Percentiles rank a stretch among this genome's conserved stretches.
Evolutionary conservation across 495 filamentous ascomycete genomes (phyloP).

Genomic region (Annulohypoxylon maeteangense): DNA sequence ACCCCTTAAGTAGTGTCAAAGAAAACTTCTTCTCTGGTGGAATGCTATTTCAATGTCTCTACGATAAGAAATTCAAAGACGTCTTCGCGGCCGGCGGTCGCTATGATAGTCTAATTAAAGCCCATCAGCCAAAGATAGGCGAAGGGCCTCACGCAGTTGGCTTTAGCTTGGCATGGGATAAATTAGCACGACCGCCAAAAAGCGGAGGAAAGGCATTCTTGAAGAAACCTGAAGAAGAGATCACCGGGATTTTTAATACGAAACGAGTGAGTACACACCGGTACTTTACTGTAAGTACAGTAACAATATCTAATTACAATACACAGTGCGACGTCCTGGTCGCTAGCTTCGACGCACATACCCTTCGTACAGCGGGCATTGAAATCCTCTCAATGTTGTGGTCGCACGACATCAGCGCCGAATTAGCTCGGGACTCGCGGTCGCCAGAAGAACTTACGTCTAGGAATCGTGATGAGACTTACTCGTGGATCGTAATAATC

Average conservation of each 20-base stretch:
- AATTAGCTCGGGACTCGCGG: conserved; percentile 81
- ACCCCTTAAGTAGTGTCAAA: conserved; percentile 86
- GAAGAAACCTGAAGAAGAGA: conserved; percentile 71
- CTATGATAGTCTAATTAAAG: conserved; percentile 86
- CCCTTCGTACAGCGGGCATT: conserved; percentile 79
- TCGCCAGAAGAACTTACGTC: conserved; percentile 81
- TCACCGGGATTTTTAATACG: conserved; percentile 66
- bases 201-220: conserved; percentile 67
- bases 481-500: conserved; percentile 87
- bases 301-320: conserved; percentile 32
- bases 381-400: conserved; percentile 83
- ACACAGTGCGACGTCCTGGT: conserved; percentile 85
- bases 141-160: conserved; percentile 81
- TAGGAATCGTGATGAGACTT: conserved; percentile 74
- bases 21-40: conserved; percentile 92
- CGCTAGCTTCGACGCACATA: conserved; percentile 81
- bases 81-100: conserved; percentile 94
- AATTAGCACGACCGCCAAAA: conserved; percentile 74
- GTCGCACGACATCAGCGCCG: conserved; percentile 86
- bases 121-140: conserved; percentile 69
- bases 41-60: conserved; percentile 89
- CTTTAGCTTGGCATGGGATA: conserved; percentile 91
- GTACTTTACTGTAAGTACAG: background rate
- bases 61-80: conserved; percentile 82
- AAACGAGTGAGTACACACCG: conserved; percentile 66